Evolutionary conservation across 2,329 filamentous ascomycete species (phyloP).

Genomic region (Lecanoromycetidae sp.): DNA sequence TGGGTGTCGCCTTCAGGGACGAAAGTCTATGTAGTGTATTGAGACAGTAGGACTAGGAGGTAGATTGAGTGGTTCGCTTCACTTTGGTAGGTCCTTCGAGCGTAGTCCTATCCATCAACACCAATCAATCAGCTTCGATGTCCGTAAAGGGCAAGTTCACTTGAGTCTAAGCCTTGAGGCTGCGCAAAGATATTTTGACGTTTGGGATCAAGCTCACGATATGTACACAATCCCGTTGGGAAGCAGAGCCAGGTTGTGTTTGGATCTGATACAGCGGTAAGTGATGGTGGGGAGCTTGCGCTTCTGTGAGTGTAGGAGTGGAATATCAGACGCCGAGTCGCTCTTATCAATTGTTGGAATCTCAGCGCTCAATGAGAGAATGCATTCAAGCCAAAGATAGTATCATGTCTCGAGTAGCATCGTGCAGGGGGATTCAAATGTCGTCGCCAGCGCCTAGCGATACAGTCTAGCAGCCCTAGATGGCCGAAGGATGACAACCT

Average conservation of each 20-base stretch:
- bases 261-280: background rate
- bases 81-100: background rate
- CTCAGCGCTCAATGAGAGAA: background rate
- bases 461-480: conserved; percentile 1
- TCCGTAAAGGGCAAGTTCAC: background rate
- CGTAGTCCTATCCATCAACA: background rate
- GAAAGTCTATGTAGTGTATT: too few species aligned
- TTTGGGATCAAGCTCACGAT: background rate
- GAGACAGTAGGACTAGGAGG: too few species aligned
- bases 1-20: too few species aligned
- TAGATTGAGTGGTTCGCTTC: too few species aligned
- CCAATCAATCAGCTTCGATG: background rate
- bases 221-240: background rate
- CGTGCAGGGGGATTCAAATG: background rate
- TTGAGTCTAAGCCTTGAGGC: conserved; percentile 13
- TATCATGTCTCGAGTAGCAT: background rate
- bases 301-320: too few species aligned
- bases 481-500: background rate
- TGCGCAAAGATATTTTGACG: conserved; percentile 9
- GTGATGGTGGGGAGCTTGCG: conserved; percentile 1
- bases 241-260: background rate
- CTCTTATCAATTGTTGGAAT: background rate
- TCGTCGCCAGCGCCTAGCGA: conserved; percentile 1
- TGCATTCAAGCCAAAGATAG: conserved; percentile 5
- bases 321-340: background rate